Percentiles rank a stretch among this genome's conserved stretches.
These are phyloP conservation scores for Metrosideros polymorpha DNA, from an alignment of 441 rosid species.

Conservation along the genomic window DNA sequence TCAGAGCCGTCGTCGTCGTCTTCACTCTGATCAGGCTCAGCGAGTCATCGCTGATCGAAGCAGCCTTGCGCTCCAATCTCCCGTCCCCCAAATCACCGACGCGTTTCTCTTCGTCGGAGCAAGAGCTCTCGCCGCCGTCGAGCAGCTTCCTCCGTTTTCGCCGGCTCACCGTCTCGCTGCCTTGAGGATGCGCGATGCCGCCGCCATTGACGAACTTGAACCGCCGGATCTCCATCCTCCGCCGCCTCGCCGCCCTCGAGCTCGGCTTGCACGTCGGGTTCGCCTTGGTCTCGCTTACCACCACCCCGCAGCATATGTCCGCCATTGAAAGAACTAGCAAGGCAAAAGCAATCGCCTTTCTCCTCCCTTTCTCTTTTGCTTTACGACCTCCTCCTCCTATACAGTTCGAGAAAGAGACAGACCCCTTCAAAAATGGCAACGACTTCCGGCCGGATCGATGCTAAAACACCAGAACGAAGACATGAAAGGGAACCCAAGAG, in stretches of 20 bases:
- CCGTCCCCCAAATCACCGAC: background rate
- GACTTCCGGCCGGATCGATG: background rate
- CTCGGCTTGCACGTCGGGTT: constrained; percentile 19
- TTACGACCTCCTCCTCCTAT: background rate
- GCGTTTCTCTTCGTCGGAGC: constrained; percentile 1
- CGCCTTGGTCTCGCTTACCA: constrained; percentile 25
- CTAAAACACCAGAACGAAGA: background rate
- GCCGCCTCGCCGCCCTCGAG: constrained; percentile 45
- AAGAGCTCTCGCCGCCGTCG: constrained; percentile 3
- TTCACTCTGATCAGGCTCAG: background rate
- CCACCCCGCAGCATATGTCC: constrained; percentile 46
- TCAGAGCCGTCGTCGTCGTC: background rate
- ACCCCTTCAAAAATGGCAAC: background rate
- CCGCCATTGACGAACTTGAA: constrained; percentile 25
- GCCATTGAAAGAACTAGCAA: constrained; percentile 21
- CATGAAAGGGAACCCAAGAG: background rate
- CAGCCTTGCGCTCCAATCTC: background rate
- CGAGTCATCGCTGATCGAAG: background rate
- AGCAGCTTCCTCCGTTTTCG: constrained; percentile 29
- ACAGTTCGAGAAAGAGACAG: background rate
- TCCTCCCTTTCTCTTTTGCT: background rate
- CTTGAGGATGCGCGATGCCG: constrained; percentile 1
- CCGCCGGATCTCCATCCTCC: constrained; percentile 76
- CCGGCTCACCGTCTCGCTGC: background rate
- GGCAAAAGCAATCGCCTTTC: background rate